Evolutionary conservation across 1,284 basidiomycete genomes (phyloP).

Genomic region (Baeospora myosura): DNA sequence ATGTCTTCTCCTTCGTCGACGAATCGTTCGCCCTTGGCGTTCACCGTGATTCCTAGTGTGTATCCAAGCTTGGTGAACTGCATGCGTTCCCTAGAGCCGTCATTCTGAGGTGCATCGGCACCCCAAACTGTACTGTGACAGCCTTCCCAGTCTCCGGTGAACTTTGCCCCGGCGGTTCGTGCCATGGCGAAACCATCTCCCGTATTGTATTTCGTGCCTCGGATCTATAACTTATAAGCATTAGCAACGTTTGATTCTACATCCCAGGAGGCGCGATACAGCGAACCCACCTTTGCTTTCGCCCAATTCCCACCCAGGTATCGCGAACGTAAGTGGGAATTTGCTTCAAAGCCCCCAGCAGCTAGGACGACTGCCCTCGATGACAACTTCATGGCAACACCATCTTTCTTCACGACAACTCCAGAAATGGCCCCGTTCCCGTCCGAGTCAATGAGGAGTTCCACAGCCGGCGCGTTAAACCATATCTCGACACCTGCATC

Average conservation of each 20-base stretch:
- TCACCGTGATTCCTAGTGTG: constrained; percentile 63
- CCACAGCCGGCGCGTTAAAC: constrained; percentile 45
- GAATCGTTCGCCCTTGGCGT: constrained; percentile 47
- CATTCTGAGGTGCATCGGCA: constrained; percentile 44
- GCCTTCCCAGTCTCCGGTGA: constrained; percentile 51
- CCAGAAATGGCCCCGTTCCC: constrained; percentile 37
- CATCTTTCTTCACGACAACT: constrained; percentile 33
- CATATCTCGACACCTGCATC: constrained; percentile 45
- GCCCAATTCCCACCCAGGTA: constrained; percentile 51
- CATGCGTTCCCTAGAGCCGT: constrained; percentile 45
- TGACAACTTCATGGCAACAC: constrained; percentile 27
- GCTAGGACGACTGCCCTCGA: constrained; percentile 48
- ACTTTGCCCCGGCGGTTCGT: constrained; percentile 41
- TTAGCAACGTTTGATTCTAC: constrained; percentile 3
- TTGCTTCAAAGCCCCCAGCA: constrained; percentile 61
- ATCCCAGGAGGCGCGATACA: not conserved
- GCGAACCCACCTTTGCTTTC: constrained; percentile 38
- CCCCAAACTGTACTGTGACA: constrained; percentile 71
- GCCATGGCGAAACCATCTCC: constrained; percentile 54
- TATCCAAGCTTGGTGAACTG: constrained; percentile 55
- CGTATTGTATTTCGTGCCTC: constrained; percentile 62
- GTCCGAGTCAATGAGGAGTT: constrained; percentile 33
- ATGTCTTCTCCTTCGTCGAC: constrained; percentile 67
- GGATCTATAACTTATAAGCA: too few relatives aligned
- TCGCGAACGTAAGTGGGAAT: constrained; percentile 37